phyloP scores from a whole-genome alignment of 2,329 filamentous ascomycete genomes.

The Beauveria asiatica region DNA sequence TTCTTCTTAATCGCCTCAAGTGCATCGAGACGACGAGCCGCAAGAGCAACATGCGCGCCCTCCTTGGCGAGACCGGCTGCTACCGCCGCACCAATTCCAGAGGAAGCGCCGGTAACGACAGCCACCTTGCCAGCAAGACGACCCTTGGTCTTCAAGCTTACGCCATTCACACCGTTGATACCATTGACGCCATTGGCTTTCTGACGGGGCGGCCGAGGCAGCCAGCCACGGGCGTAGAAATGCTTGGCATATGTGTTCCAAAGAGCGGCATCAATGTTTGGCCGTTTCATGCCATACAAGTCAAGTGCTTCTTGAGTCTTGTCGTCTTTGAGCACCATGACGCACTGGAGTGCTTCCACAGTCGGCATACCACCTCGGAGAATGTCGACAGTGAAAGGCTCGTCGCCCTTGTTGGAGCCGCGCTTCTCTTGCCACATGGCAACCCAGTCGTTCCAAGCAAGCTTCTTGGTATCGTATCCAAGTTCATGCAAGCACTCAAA shows the following conservation, averaged over 20 bases:
- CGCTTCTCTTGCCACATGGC: conserved; percentile 63
- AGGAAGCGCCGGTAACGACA: conserved; percentile 71
- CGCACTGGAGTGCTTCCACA: conserved; percentile 59
- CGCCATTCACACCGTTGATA: conserved; percentile 11
- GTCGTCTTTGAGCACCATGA: conserved; percentile 65
- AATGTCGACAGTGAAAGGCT: conserved; percentile 69
- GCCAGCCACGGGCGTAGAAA: conserved; percentile 73
- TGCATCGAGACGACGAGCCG: conserved; percentile 60
- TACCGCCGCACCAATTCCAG: conserved; percentile 70
- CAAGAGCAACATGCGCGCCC: conserved; percentile 64
- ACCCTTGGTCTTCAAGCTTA: conserved; percentile 29
- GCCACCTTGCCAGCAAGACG: conserved; percentile 61
- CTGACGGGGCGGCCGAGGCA: conserved; percentile 51
- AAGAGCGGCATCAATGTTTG: conserved; percentile 60
- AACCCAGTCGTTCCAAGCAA: conserved; percentile 68
- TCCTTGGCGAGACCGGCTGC: conserved; percentile 59
- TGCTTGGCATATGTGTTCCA: conserved; percentile 72
- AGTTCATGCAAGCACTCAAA: conserved; percentile 57
- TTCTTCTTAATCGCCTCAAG: conserved; percentile 59
- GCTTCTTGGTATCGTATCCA: conserved; percentile 59
- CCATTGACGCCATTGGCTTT: conserved; percentile 24
- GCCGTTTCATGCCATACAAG: conserved; percentile 47
- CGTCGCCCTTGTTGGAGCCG: conserved; percentile 55
- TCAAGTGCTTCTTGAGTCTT: conserved; percentile 53
- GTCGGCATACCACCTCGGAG: conserved; percentile 74